These are phyloP conservation scores for Plasmodium vinckei DNA, from an alignment of 169 alveolate genomes.

Conservation along the genomic window DNA sequence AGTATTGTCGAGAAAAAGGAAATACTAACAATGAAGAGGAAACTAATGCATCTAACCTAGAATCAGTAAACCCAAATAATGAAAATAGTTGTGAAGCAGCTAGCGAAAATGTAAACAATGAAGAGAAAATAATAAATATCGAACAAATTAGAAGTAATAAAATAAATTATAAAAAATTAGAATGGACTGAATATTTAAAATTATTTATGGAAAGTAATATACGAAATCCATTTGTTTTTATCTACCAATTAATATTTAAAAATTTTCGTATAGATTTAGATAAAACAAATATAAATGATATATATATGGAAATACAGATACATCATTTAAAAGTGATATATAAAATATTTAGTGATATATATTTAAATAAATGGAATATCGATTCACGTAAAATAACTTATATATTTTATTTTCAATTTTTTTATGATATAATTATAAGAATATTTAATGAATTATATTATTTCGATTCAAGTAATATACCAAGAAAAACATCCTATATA, in stretches of 20 bases:
- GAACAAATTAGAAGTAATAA: too few species aligned
- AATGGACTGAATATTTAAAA: conserved; percentile 55
- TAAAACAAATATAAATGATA: conserved; percentile 7
- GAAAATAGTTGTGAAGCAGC: not conserved
- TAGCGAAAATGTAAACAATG: not conserved
- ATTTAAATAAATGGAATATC: conserved; percentile 4
- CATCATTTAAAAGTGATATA: conserved; percentile 37
- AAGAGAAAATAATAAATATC: not conserved
- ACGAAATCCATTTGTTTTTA: conserved; percentile 31
- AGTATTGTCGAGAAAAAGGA: not conserved
- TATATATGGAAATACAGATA: conserved; percentile 37
- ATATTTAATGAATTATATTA: conserved; percentile 59
- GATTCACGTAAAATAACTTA: conserved; percentile 29
- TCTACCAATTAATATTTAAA: conserved; percentile 54
- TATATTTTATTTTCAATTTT: conserved; percentile 42
- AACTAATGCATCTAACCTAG: not conserved
- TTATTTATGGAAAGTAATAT: conserved; percentile 16
- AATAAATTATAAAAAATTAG: not conserved
- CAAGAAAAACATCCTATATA: conserved; percentile 38
- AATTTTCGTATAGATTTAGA: conserved; percentile 31
- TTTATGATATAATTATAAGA: conserved; percentile 49
- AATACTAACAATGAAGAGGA: not conserved
- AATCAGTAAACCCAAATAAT: not conserved
- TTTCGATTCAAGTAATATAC: conserved; percentile 55
- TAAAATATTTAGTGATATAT: conserved; percentile 15